Conservation (phyloP, 1,284 basidiomycete species). For the Naganishia liquefaciens region DNA sequence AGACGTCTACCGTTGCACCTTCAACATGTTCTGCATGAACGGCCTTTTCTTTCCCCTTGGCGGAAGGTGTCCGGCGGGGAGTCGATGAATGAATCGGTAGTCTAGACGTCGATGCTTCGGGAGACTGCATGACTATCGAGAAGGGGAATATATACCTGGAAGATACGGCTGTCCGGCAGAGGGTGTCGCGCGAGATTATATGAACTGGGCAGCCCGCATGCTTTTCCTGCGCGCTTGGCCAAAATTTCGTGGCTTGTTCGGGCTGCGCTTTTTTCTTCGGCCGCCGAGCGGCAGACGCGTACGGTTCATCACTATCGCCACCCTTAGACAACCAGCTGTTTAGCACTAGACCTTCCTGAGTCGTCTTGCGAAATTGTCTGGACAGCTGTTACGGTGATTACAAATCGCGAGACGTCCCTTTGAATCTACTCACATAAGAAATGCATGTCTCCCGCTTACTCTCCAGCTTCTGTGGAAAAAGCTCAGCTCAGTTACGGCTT, state of each 20-base stretch:
- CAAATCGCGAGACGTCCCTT: too few relatives aligned
- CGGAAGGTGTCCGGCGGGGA: conserved; percentile 34
- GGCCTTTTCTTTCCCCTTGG: conserved; percentile 32
- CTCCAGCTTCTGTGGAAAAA: too few relatives aligned
- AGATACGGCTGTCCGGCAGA: background rate
- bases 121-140: conserved; percentile 26
- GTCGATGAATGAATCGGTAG: conserved; percentile 20
- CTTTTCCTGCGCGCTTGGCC: conserved; percentile 15
- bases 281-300: too few relatives aligned
- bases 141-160: conserved; percentile 14
- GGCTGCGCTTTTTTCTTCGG: too few relatives aligned
- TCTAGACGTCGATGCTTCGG: conserved; percentile 30
- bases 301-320: too few relatives aligned
- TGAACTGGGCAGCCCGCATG: background rate
- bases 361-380: too few relatives aligned
- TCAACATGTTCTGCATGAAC: conserved; percentile 3
- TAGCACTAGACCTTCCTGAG: too few relatives aligned
- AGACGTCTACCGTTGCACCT: background rate
- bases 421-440: too few relatives aligned
- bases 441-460: too few relatives aligned
- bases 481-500: too few relatives aligned
- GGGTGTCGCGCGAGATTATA: conserved; percentile 17
- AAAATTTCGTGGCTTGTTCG: conserved; percentile 17
- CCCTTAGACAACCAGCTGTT: too few relatives aligned
- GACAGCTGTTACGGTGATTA: too few relatives aligned